These are phyloP conservation scores for Helianthus annuus DNA, from an alignment of 129 eudicot species.

Conservation along the genomic window DNA sequence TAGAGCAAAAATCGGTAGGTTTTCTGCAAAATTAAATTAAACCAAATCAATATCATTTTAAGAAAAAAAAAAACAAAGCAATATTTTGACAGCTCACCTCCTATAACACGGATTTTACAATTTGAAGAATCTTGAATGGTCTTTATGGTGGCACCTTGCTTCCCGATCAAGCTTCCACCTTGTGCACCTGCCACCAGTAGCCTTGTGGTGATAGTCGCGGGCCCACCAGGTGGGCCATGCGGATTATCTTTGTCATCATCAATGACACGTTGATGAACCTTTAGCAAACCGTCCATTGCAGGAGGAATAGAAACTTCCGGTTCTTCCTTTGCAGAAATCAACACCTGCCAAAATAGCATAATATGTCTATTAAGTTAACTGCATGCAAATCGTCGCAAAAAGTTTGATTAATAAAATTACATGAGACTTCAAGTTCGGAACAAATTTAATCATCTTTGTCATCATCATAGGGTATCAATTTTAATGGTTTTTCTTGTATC, in stretches of 20 bases:
- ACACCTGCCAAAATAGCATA: constrained; percentile 28
- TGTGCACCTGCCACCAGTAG: constrained; percentile 76
- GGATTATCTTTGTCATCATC: constrained; percentile 62
- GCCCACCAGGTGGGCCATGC: constrained; percentile 38
- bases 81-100: constrained; percentile 22
- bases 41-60: not conserved
- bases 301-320: constrained; percentile 59
- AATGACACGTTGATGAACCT: constrained; percentile 66
- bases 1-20: constrained; percentile 81
- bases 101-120: constrained; percentile 81
- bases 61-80: not conserved
- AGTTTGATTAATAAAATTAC: not conserved
- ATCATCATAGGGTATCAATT: not conserved
- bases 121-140: constrained; percentile 82
- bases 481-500: constrained; percentile 1
- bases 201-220: constrained; percentile 55
- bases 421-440: not conserved
- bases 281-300: constrained; percentile 69
- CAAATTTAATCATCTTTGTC: not conserved
- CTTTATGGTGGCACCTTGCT: constrained; percentile 80
- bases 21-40: constrained; percentile 50
- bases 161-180: constrained; percentile 89
- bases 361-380: not conserved
- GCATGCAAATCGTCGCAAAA: not conserved
- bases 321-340: constrained; percentile 62